phyloP scores from a whole-genome alignment of 805 yeast genomes.

The Debaryomyces hansenii region DNA sequence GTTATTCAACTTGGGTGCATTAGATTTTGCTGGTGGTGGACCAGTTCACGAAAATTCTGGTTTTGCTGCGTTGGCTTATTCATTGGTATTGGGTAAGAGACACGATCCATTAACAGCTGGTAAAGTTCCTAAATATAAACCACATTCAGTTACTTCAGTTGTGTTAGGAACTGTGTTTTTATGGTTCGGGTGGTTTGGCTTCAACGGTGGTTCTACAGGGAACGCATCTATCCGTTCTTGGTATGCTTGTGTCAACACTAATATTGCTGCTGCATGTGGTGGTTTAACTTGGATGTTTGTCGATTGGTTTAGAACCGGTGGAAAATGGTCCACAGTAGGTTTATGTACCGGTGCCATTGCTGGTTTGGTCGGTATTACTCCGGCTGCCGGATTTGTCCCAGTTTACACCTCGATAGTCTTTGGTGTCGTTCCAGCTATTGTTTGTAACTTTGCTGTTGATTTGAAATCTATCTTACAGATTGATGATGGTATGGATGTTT shows the following conservation, averaged over 20 bases:
- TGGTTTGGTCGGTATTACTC: slow-evolving; percentile 93
- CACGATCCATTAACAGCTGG: slow-evolving; percentile 70
- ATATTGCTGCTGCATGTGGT: slow-evolving; percentile 90
- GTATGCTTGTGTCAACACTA: slow-evolving; percentile 92
- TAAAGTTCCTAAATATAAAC: slow-evolving; percentile 84
- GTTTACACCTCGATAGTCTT: slow-evolving; percentile 84
- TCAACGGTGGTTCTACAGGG: slow-evolving; percentile 98
- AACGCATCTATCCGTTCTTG: slow-evolving; percentile 89
- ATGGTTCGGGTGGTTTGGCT: slow-evolving; percentile 99
- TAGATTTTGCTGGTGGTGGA: slow-evolving; percentile 98
- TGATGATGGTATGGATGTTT: slow-evolving; percentile 95
- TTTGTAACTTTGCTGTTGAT: slow-evolving; percentile 85
- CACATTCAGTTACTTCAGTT: slow-evolving; percentile 88
- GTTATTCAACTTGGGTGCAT: slow-evolving; percentile 78
- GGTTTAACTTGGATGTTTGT: slow-evolving; percentile 93
- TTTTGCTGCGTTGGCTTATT: slow-evolving; percentile 91
- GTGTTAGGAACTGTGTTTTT: slow-evolving; percentile 91
- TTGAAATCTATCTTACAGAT: slow-evolving; percentile 68
- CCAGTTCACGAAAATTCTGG: slow-evolving; percentile 97
- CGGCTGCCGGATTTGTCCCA: slow-evolving; percentile 96
- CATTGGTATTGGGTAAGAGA: slow-evolving; percentile 89
- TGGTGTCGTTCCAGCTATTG: slow-evolving; percentile 74
- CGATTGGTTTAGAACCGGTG: slow-evolving; percentile 83
- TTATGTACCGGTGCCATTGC: slow-evolving; percentile 92
- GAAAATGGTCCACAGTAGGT: slow-evolving; percentile 91